Evolutionary conservation across 108 stramenopile species (phyloP).

Genomic region (Schizochytrium sp.): DNA sequence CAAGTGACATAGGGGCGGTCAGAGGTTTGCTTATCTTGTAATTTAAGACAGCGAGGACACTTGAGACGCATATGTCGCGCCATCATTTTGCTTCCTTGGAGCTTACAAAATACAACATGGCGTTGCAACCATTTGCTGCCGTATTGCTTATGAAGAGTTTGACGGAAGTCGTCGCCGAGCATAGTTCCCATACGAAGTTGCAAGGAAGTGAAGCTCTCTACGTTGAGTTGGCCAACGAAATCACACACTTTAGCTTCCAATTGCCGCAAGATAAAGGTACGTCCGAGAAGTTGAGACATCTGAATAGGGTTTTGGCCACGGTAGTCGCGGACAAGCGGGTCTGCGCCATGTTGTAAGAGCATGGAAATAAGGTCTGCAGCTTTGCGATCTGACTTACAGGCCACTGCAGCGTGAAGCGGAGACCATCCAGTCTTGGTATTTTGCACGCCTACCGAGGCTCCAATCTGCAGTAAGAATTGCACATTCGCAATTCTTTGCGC

Average conservation of each 20-base stretch:
- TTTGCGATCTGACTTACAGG: not conserved
- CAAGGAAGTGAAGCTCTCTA: constrained; percentile 4
- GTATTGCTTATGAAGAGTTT: not conserved
- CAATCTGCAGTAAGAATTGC: constrained; percentile 1
- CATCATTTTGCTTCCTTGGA: not conserved
- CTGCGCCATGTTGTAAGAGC: constrained; percentile 4
- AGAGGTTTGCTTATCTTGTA: not conserved
- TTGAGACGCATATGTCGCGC: not conserved
- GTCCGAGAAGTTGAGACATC: constrained; percentile 16
- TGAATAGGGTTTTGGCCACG: not conserved
- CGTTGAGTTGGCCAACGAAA: not conserved
- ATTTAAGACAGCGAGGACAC: constrained; percentile 13
- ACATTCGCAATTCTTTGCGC: not conserved
- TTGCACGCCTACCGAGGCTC: not conserved
- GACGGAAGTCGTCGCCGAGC: not conserved
- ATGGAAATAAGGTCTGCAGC: not conserved
- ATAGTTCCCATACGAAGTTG: not conserved
- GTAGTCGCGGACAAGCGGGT: constrained; percentile 32
- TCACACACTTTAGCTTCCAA: constrained; percentile 49
- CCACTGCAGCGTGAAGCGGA: not conserved
- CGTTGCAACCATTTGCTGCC: not conserved
- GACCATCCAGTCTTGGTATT: not conserved
- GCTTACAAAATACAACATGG: not conserved
- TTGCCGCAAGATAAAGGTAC: not conserved
- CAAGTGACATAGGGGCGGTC: not conserved